These are phyloP conservation scores for Pholiota conissans DNA, from an alignment of 768 basidiomycete genomes.

Conservation along the genomic window DNA sequence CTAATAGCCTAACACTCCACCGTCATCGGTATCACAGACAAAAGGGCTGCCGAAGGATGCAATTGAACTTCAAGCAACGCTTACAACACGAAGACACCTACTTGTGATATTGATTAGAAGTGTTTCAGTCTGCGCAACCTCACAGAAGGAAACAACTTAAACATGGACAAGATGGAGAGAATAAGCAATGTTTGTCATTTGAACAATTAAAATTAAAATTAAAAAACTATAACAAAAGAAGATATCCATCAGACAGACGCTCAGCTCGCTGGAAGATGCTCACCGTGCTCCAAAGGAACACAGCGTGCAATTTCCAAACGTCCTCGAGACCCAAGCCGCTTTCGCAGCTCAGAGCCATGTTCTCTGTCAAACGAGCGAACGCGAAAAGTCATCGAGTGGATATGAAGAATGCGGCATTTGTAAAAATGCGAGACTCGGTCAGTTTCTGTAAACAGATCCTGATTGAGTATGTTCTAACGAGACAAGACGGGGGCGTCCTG, in stretches of 20 bases:
- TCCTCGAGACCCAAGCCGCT: constrained; percentile 52
- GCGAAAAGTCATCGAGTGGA: constrained; percentile 67
- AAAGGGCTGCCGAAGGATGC: too few relatives aligned
- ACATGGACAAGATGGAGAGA: too few relatives aligned
- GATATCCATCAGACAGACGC: constrained; percentile 65
- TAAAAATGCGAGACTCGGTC: constrained; percentile 82
- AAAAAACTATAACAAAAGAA: constrained; percentile 9
- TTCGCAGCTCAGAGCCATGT: constrained; percentile 40
- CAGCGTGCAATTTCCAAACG: constrained; percentile 48
- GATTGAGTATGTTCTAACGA: constrained; percentile 76
- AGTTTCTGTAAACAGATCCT: constrained; percentile 84
- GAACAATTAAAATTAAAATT: neutral
- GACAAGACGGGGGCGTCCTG: constrained; percentile 14
- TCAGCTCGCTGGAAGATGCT: constrained; percentile 46
- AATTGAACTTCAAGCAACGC: too few relatives aligned
- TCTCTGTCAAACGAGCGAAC: constrained; percentile 69
- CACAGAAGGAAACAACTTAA: too few relatives aligned
- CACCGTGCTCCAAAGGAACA: constrained; percentile 17
- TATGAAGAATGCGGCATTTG: constrained; percentile 71
- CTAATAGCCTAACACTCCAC: too few relatives aligned
- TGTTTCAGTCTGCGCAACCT: too few relatives aligned
- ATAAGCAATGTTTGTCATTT: too few relatives aligned
- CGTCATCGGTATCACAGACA: too few relatives aligned
- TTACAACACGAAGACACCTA: too few relatives aligned
- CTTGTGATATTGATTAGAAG: too few relatives aligned